Conservation (phyloP, 148 eudicot species). For the Camellia lanceoleosa region DNA sequence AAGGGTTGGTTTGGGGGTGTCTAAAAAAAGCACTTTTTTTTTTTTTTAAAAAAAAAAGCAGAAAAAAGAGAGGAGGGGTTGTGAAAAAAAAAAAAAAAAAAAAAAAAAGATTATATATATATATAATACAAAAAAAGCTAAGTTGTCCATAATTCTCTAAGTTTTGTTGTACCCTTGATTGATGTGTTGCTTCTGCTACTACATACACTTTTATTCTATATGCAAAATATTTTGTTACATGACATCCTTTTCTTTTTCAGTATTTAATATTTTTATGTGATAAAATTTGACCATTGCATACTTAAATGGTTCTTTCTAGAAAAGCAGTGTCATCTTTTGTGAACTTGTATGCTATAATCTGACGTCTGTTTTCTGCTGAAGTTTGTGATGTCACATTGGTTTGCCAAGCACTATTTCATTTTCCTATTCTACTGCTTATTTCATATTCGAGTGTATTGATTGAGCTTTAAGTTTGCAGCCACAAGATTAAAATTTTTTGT, state of each 20-base stretch:
- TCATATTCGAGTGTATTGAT: background rate
- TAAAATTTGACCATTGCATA: background rate
- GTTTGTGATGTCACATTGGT: background rate
- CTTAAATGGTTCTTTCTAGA: background rate
- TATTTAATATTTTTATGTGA: background rate
- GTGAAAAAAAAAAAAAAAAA: no score
- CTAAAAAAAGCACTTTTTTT: no score
- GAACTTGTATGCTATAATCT: background rate
- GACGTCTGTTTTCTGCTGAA: background rate
- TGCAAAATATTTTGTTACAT: background rate
- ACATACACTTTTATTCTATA: background rate
- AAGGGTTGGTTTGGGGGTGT: no score
- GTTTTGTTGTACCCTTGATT: background rate
- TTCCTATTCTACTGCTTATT: background rate
- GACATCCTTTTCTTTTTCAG: background rate
- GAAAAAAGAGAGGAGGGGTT: no score
- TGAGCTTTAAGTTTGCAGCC: background rate
- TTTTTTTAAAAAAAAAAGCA: no score
- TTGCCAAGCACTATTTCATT: background rate
- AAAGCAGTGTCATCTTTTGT: background rate
- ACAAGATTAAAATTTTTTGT: background rate
- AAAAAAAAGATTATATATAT: no score
- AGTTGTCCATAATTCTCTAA: background rate
- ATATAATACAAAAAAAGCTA: no score
- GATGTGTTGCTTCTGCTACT: background rate